Percentiles rank a stretch among this genome's conserved stretches.
Evolutionary conservation across 345 rosid genomes (phyloP).

Genomic region (Noccaea bulbosa): DNA sequence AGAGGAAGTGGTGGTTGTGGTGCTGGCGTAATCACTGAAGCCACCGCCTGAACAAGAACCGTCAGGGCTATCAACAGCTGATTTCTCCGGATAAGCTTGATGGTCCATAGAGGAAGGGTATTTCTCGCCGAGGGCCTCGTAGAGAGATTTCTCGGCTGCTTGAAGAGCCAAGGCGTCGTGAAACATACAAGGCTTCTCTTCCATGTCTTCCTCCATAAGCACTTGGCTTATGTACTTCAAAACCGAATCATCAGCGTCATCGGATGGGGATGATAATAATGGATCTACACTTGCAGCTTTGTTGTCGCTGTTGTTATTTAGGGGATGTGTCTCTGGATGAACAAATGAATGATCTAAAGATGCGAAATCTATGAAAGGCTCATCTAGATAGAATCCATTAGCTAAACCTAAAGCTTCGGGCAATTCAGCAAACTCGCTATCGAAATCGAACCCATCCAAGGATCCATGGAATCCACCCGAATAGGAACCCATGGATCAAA

Average conservation of each 20-base stretch:
- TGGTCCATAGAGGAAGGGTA: constrained; percentile 50
- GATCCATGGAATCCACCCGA: constrained; percentile 38
- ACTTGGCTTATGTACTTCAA: constrained; percentile 68
- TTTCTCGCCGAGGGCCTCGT: constrained; percentile 64
- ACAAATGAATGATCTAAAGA: constrained; percentile 33
- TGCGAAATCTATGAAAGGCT: constrained; percentile 44
- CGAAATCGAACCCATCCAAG: constrained; percentile 37
- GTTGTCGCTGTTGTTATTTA: constrained; percentile 20
- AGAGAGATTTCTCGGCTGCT: constrained; percentile 74
- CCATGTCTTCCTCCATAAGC: constrained; percentile 82
- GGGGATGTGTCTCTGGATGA: constrained; percentile 37
- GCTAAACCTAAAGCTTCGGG: constrained; percentile 38
- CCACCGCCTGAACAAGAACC: constrained; percentile 47
- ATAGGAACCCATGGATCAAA: constrained; percentile 42
- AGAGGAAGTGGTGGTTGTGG: constrained; percentile 46
- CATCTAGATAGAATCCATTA: constrained; percentile 46
- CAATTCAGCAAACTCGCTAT: constrained; percentile 42
- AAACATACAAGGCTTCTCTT: constrained; percentile 62
- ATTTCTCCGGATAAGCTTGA: constrained; percentile 5
- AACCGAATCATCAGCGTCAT: constrained; percentile 58
- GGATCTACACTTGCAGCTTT: constrained; percentile 20
- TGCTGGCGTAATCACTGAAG: constrained; percentile 50
- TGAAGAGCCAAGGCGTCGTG: constrained; percentile 70
- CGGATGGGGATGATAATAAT: constrained; percentile 52
- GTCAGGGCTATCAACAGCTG: constrained; percentile 51